Percentiles rank a stretch among this genome's conserved stretches.
These are phyloP conservation scores for Zygoascus sp. DNA, from an alignment of 1,139 yeast species.

Conservation along the genomic window DNA sequence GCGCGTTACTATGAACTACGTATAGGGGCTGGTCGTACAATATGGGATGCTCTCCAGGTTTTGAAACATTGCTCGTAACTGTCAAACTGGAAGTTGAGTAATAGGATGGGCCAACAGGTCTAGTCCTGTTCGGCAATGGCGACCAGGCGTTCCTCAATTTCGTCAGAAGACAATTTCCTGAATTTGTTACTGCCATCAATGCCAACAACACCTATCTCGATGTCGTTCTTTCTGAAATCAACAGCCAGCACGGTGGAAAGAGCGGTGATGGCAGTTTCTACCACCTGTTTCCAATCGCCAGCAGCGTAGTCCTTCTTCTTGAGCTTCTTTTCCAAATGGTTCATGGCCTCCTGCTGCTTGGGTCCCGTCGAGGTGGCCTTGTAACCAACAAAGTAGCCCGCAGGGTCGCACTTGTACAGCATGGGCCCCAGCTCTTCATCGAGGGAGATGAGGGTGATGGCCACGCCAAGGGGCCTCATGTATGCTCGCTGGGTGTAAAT, in stretches of 20 bases:
- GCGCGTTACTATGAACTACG: too few relatives aligned
- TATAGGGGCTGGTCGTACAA: too few relatives aligned
- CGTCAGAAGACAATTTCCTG: constrained; percentile 69
- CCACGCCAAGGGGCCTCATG: constrained; percentile 96
- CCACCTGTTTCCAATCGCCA: constrained; percentile 86
- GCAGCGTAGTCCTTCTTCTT: constrained; percentile 68
- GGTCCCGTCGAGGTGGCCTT: constrained; percentile 96
- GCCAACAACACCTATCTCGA: constrained; percentile 89
- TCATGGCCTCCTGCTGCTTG: constrained; percentile 92
- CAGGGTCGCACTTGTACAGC: constrained; percentile 91
- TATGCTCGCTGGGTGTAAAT: constrained; percentile 97
- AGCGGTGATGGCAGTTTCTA: constrained; percentile 83
- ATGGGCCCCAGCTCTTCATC: constrained; percentile 92
- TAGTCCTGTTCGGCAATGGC: constrained; percentile 95
- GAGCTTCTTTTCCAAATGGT: constrained; percentile 85
- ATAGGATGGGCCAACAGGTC: too few relatives aligned
- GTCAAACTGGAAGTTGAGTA: too few relatives aligned
- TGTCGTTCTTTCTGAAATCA: constrained; percentile 87
- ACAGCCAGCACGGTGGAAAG: constrained; percentile 84
- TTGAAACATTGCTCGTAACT: too few relatives aligned
- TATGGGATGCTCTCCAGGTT: too few relatives aligned
- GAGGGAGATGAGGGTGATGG: constrained; percentile 79
- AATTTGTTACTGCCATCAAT: constrained; percentile 43
- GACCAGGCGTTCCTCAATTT: constrained; percentile 88
- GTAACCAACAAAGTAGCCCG: constrained; percentile 89